phyloP scores from a whole-genome alignment of 805 yeast species.

The Candida berthetii region DNA sequence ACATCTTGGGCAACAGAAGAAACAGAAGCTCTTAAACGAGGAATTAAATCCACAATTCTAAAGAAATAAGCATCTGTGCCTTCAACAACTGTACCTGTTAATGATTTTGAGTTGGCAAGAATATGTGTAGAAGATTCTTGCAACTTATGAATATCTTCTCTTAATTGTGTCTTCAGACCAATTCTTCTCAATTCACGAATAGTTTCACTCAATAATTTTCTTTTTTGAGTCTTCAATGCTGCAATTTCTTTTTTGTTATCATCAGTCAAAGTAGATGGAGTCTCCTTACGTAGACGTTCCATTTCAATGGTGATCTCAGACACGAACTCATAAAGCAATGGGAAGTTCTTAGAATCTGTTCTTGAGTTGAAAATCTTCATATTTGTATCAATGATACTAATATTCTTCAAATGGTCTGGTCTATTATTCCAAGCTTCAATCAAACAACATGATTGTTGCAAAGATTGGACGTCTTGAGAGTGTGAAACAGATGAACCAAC shows the following conservation, averaged over 20 bases:
- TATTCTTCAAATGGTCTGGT: constrained; percentile 49
- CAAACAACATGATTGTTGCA: constrained; percentile 4
- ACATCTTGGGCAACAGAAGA: constrained; percentile 62
- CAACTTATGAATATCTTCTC: constrained; percentile 55
- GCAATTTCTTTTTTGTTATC: constrained; percentile 69
- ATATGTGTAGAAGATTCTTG: constrained; percentile 61
- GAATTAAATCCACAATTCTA: constrained; percentile 71
- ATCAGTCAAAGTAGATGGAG: constrained; percentile 67
- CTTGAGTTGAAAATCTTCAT: constrained; percentile 42
- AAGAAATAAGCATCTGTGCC: constrained; percentile 53
- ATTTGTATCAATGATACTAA: constrained; percentile 42
- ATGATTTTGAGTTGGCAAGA: constrained; percentile 46
- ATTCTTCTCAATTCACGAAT: constrained; percentile 66
- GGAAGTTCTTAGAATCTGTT: constrained; percentile 29
- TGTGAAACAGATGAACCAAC: constrained; percentile 6
- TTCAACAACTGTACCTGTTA: constrained; percentile 30
- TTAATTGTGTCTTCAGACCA: constrained; percentile 67
- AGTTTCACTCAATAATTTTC: constrained; percentile 69
- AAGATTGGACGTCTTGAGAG: constrained; percentile 7
- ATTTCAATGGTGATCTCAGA: constrained; percentile 48
- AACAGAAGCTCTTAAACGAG: constrained; percentile 66
- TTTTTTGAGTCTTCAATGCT: constrained; percentile 74
- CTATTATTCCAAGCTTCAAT: constrained; percentile 49
- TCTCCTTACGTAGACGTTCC: constrained; percentile 61
- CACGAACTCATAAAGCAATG: constrained; percentile 50